phyloP scores from a whole-genome alignment of 2,329 filamentous ascomycete genomes.

The Coleophoma cylindrospora region DNA sequence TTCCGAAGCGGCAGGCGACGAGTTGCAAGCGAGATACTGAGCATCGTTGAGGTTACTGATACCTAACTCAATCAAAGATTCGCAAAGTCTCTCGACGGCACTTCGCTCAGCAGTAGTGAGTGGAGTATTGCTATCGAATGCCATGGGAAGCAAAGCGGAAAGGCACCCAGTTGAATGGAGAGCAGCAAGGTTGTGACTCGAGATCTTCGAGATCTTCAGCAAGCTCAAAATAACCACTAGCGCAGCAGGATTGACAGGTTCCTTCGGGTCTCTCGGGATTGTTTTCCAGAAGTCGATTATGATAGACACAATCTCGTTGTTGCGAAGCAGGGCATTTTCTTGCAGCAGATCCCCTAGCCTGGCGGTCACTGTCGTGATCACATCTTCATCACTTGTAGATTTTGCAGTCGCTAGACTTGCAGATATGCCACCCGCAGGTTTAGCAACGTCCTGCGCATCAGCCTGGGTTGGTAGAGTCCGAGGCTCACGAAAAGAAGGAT shows the following conservation, averaged over 20 bases:
- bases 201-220: slow-evolving; percentile 49
- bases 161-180: slow-evolving; percentile 70
- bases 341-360: slow-evolving; percentile 44
- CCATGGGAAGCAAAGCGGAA: slow-evolving; percentile 58
- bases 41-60: slow-evolving; percentile 79
- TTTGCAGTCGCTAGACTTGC: background rate
- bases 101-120: slow-evolving; percentile 51
- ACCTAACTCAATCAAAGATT: slow-evolving; percentile 67
- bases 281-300: slow-evolving; percentile 61
- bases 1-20: slow-evolving; percentile 51
- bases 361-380: slow-evolving; percentile 22
- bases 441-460: background rate
- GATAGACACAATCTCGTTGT: slow-evolving; percentile 57
- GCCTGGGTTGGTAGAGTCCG: background rate
- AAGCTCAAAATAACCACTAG: slow-evolving; percentile 51
- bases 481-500: slow-evolving; percentile 19
- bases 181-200: slow-evolving; percentile 63
- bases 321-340: slow-evolving; percentile 47
- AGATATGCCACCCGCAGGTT: background rate
- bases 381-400: slow-evolving; percentile 15
- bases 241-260: slow-evolving; percentile 46
- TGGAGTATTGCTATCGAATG: slow-evolving; percentile 47
- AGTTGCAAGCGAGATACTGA: slow-evolving; percentile 59
- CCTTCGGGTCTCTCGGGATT: slow-evolving; percentile 43
- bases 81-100: slow-evolving; percentile 62